Base-by-base conservation (phyloP, 108 stramenopile genomes). In the Stephanodiscus triporus region DNA sequence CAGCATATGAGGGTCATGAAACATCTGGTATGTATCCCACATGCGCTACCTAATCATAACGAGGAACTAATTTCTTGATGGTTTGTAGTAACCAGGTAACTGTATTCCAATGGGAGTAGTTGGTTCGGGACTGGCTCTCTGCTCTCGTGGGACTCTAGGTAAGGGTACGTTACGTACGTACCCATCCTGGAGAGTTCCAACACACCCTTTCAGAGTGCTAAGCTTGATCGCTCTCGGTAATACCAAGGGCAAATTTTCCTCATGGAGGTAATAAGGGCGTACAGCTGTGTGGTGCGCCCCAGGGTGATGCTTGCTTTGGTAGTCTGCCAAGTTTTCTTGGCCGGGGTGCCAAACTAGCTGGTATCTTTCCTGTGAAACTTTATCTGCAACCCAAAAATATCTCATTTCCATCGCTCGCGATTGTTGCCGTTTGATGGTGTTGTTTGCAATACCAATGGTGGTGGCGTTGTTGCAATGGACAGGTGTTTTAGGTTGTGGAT, bases 321-420 rank as follows among this genome's bases (percentile, higher is more conserved):
- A 49, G 6, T 49, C 48, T 49, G 48, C 48, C 6, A 49, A 6
- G 6, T 49, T 49, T 19, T 49, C 48, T 6, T 6, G 2, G 48
- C 48, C 48, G 16, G 48, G 48, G 19, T 49, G 48, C 48, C 48
- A 49, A 6, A 2, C 6, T 2, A 49, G 3, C 2, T 2, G 3
- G 19, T 49, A 49, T 6, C 2, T 6, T 2, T 19, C 6, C 6
- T 16, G n/a, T 49, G 16, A 2, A 49, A 6, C 48, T 49, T 49
- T 16, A 6, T 49, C 48, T 2, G 5, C 2, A 2, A 7, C 6
- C 16, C 19, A 49, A 19, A 49, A 49, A 19, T n/a, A 49, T 49
- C 19, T 49, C 48, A 49, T 49, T 49, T 49, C 48, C 48, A 49
- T 49, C 48, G 48, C 16, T 49, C 48, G 48, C 48, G 19, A 49